Conservation (phyloP, 2,329 filamentous ascomycete genomes). For the Gaeumannomyces tritici region DNA sequence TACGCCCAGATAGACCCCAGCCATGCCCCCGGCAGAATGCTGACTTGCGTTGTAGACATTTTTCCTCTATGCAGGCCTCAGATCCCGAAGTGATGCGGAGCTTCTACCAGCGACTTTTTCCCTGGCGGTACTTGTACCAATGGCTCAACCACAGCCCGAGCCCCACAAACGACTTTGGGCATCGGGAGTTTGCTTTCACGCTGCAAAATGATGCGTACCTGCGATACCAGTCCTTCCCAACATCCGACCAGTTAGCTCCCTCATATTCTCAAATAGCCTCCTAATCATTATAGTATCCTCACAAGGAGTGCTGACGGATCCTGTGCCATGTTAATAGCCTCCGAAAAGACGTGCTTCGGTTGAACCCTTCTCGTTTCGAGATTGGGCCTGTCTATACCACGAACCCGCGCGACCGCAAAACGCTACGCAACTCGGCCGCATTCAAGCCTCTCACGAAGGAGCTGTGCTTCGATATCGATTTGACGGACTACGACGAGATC, state of each 20-base stretch:
- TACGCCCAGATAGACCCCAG: neutral
- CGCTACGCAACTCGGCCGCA: constrained; percentile 65
- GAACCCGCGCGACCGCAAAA: constrained; percentile 90
- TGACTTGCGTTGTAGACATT: constrained; percentile 19
- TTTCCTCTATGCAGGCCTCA: constrained; percentile 37
- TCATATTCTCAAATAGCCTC: no score
- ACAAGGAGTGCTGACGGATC: neutral
- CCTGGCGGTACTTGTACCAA: constrained; percentile 89
- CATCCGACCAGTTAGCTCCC: constrained; percentile 37
- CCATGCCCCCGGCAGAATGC: neutral
- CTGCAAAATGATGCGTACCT: constrained; percentile 88
- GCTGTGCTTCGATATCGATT: constrained; percentile 97
- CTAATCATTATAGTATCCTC: neutral
- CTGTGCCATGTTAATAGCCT: constrained; percentile 38
- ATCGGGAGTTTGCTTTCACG: constrained; percentile 94
- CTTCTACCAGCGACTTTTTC: constrained; percentile 93
- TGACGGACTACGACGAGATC: constrained; percentile 97
- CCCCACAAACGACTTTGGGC: constrained; percentile 78
- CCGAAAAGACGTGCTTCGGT: constrained; percentile 80
- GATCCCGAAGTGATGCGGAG: constrained; percentile 78
- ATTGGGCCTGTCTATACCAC: constrained; percentile 95
- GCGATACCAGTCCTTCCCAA: constrained; percentile 68
- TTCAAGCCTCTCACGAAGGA: constrained; percentile 90
- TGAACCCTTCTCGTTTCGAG: constrained; percentile 91
- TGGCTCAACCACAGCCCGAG: constrained; percentile 93